Conservation (phyloP, 768 basidiomycete species). For the Omphalotus guepiniiformis region DNA sequence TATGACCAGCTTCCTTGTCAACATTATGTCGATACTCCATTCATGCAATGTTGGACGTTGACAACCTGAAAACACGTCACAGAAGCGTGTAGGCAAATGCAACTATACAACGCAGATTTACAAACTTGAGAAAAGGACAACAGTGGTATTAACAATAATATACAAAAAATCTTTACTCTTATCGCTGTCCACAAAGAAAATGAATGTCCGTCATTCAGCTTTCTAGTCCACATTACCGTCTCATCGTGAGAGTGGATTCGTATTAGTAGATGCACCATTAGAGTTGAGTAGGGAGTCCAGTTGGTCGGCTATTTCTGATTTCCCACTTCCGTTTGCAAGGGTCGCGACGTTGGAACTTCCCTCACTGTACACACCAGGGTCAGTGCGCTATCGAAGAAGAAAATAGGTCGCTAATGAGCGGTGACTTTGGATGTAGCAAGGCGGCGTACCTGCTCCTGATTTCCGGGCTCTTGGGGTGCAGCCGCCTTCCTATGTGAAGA, state of each 20-base stretch:
- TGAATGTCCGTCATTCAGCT: not conserved
- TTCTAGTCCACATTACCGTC: not conserved
- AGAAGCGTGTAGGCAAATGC: too few species aligned
- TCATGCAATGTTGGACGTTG: too few species aligned
- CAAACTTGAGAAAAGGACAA: too few species aligned
- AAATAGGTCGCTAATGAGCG: not conserved
- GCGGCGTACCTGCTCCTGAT: conserved; percentile 1
- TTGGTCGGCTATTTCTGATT: conserved; percentile 7
- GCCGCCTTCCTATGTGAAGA: conserved; percentile 3
- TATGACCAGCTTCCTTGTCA: too few species aligned
- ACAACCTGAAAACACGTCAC: too few species aligned
- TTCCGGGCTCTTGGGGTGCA: not conserved
- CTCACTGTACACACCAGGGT: not conserved
- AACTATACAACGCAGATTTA: too few species aligned
- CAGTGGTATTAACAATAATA: too few species aligned
- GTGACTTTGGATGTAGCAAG: not conserved
- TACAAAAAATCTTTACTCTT: not conserved
- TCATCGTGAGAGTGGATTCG: not conserved
- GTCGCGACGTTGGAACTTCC: not conserved
- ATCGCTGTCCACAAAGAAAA: not conserved
- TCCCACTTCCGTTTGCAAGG: conserved; percentile 1
- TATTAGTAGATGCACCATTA: not conserved
- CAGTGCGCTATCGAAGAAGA: too few species aligned
- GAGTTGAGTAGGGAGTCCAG: conserved; percentile 4
- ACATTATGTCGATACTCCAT: too few species aligned